Evolutionary conservation across 805 yeast species (phyloP), one percentile per base, ranked within the genome.

Genomic region (Candida ficus): DNA sequence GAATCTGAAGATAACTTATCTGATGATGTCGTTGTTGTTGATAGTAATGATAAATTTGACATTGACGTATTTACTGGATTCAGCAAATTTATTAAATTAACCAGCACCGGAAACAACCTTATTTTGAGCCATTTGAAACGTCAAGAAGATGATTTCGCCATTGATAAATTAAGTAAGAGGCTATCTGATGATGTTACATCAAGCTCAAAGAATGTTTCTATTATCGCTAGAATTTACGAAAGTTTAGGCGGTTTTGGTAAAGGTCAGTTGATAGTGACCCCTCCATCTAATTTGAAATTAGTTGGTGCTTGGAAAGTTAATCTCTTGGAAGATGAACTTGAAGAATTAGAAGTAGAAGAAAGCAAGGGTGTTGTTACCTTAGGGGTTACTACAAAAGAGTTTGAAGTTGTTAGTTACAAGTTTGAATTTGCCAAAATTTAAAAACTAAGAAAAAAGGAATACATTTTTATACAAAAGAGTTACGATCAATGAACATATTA

Each of bases 41-140:
- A 26, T 19, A 25, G 19, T n/a, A 14, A 13, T 18, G 26, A 18
- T 21, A n/a, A n/a, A n/a, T n/a, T n/a, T n/a, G 42, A 18, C 5
- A 7, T 13, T 22, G 10, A 35, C 26, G 25, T 18, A 13, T 29
- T 17, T 21, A n/a, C n/a, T n/a, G 17, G 18, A 11, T 7, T 32
- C 13, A n/a, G 12, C 7, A 20, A 35, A 14, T 28, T 35, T 5
- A 29, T 42, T 13, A 18, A 25, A 22, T 18, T 42, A 18, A 76
- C 31, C 8, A 84, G 87, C 17, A 78, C 76, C 44, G 63, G 22
- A 1, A 14, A 22, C 27, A 80, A 43, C 44, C 64, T 91, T 41
- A 71, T 90, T 7, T 60, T 91, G 36, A 78, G 91, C 4, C 79
- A 86, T 48, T 61, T 93, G 36, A 93, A 93, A 64, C 75, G 98